Evolutionary conservation across 495 filamentous ascomycete genomes (phyloP), one percentile per base, ranked within the genome.

Genomic region (Xanthoparmelia taractica): DNA sequence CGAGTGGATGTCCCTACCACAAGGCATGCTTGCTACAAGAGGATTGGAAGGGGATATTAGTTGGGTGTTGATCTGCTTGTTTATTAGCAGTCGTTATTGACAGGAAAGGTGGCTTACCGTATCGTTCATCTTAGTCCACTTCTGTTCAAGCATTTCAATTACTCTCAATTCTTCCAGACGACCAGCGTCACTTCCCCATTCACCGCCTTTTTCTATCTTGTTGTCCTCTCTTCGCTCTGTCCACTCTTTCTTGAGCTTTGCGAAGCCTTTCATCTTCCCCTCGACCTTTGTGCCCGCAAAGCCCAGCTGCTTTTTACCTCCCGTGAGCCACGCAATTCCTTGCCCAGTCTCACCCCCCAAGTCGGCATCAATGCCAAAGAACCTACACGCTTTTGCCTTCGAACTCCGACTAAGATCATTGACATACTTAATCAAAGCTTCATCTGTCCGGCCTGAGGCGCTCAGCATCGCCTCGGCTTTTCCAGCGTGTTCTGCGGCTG

Each of bases 71-170:
- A 95, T 87, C 90, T 93, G 60, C 48, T n/a, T 34, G 36, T 23
- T 25, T 23, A 52, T 58, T 29, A 63, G 18, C 66, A 25, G 41
- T 25, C 10, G 8, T 27, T 31, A 27, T 0, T 33, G 34, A 7
- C 2, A 18, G 54, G 25, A 25, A 23, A 47, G 11, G 18, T 23
- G 43, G 81, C 87, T 76, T 71, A 96, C 90, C 18, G 89, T 95
- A 75, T 96, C 91, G 73, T 98, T 98, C 76, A 89, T 84, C 75
- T 91, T 91, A 37, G 80, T 82, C 94, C 94, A 98, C 72, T 96
- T 96, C 56, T 78, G 79, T 71, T 96, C 87, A 60, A 98, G 73
- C 85, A 89, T 90, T 66, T 92, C 86, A 64, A 96, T 79, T 1
- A 96, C 88, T 56, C 89, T 78, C n/a, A 80, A 82, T 74, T 98